Conservation (phyloP, 2,329 filamentous ascomycete species). For the Aspergillus sp. region DNA sequence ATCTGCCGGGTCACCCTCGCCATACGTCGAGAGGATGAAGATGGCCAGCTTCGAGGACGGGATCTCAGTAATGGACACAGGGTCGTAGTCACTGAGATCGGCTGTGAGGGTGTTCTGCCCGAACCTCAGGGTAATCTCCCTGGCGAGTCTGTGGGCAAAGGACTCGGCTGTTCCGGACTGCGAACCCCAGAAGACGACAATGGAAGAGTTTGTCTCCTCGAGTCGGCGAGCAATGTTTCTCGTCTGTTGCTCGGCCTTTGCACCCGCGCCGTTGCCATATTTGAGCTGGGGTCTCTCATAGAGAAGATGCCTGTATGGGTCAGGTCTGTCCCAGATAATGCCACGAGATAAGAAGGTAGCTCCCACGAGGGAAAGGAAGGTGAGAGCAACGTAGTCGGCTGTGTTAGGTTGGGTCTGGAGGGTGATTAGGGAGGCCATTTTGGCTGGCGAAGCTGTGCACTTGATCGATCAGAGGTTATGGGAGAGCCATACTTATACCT, state of each 20-base stretch:
- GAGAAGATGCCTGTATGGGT: conserved; percentile 50
- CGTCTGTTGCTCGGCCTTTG: conserved; percentile 34
- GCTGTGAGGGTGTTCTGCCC: conserved; percentile 93
- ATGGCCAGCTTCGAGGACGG: conserved; percentile 82
- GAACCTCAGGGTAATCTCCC: conserved; percentile 87
- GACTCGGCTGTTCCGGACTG: conserved; percentile 95
- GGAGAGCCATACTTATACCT: not conserved
- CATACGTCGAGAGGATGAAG: conserved; percentile 91
- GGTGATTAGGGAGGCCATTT: conserved; percentile 4
- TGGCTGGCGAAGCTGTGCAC: not conserved
- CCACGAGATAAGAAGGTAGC: conserved; percentile 46
- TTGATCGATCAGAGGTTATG: not conserved
- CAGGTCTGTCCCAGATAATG: conserved; percentile 49
- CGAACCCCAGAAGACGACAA: conserved; percentile 90
- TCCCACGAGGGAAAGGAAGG: conserved; percentile 37
- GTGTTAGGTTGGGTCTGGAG: conserved; percentile 20
- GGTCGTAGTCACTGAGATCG: conserved; percentile 91
- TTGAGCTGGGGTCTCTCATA: conserved; percentile 52
- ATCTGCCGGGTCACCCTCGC: conserved; percentile 92
- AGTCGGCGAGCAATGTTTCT: conserved; percentile 49
- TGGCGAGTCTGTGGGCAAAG: conserved; percentile 84
- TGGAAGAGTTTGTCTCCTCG: conserved; percentile 58
- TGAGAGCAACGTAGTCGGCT: conserved; percentile 38
- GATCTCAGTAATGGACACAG: conserved; percentile 76
- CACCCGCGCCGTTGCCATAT: conserved; percentile 20